These are phyloP conservation scores for Papiliotrema laurentii DNA, from an alignment of 1,284 basidiomycete species.

Conservation along the genomic window DNA sequence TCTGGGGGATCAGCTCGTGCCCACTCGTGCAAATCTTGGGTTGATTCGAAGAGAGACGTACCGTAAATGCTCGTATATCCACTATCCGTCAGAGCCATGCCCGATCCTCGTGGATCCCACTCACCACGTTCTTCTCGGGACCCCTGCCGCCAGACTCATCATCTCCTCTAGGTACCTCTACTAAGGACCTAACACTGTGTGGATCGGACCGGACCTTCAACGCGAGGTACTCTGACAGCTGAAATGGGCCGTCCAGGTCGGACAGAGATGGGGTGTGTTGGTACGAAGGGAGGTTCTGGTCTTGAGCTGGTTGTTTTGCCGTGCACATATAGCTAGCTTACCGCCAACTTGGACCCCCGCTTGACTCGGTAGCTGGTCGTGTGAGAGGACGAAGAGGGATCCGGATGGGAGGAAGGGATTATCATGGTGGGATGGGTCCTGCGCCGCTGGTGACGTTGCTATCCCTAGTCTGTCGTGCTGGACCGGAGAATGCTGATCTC, in stretches of 20 bases:
- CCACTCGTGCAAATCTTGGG: not conserved
- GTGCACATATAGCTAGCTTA: not conserved
- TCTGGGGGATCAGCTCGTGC: constrained; percentile 49
- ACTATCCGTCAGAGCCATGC: constrained; percentile 49
- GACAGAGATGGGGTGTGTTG: constrained; percentile 32
- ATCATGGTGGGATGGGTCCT: no score
- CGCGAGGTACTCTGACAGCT: constrained; percentile 91
- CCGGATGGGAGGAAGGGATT: not conserved
- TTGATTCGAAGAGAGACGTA: constrained; percentile 33
- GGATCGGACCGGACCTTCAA: constrained; percentile 78
- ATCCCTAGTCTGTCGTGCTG: no score
- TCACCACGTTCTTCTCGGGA: constrained; percentile 50
- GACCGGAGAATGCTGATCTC: no score
- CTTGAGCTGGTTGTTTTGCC: not conserved
- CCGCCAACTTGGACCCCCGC: constrained; percentile 1
- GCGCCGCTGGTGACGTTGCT: no score
- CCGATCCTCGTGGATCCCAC: constrained; percentile 8
- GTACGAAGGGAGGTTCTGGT: not conserved
- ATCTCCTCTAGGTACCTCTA: constrained; percentile 59
- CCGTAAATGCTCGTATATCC: constrained; percentile 94
- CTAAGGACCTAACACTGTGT: constrained; percentile 78
- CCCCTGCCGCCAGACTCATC: constrained; percentile 47
- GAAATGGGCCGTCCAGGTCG: constrained; percentile 77
- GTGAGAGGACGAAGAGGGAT: constrained; percentile 2
- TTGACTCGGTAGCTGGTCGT: constrained; percentile 3